phyloP scores from a whole-genome alignment of 345 rosid genomes.

The Eucalyptus grandis region DNA sequence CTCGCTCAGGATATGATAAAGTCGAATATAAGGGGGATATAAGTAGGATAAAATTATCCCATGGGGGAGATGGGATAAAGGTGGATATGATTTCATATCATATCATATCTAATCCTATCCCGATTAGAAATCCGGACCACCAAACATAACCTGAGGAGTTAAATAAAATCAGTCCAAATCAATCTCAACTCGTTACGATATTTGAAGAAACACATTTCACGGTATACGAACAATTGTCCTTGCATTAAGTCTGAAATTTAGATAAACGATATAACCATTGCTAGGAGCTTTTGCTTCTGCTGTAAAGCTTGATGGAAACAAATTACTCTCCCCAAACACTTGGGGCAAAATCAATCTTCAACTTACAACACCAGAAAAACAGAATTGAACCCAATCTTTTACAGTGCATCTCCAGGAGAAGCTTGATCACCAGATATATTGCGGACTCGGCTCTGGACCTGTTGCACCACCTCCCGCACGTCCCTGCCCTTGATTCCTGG shows the following conservation, averaged over 20 bases:
- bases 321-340: neutral
- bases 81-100: too few species aligned
- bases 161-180: neutral
- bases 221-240: neutral
- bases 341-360: neutral
- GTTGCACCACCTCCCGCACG: neutral
- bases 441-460: neutral
- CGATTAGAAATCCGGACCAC: too few species aligned
- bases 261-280: neutral
- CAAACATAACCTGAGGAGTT: neutral
- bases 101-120: too few species aligned
- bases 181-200: neutral
- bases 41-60: too few species aligned
- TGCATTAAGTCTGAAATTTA: neutral
- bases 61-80: rapidly evolving
- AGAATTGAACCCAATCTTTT: neutral
- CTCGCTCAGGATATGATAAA: rapidly evolving
- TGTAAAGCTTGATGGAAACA: neutral
- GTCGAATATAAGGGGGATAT: rapidly evolving
- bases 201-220: neutral
- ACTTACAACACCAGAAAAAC: neutral
- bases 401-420: neutral
- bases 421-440: neutral
- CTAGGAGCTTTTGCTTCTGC: neutral
- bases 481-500: neutral